A percentile compares a stretch with the other conserved stretches of the same genome.
These are phyloP conservation scores for Zalerion maritima DNA, from an alignment of 495 filamentous ascomycete genomes.

Conservation along the genomic window DNA sequence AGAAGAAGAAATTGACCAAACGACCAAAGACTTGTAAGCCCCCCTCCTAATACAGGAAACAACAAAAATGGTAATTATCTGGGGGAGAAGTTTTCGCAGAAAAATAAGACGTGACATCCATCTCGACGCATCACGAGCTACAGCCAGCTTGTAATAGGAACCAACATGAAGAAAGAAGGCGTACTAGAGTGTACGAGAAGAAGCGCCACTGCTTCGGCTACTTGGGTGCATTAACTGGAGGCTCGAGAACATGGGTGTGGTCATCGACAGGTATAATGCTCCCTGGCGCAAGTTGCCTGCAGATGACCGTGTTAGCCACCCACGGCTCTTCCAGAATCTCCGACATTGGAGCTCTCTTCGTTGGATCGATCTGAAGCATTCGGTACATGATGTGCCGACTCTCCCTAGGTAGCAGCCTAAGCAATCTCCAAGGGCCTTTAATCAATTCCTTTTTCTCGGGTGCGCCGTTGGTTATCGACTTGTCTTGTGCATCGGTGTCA, in stretches of 20 bases:
- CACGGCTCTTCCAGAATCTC: constrained; percentile 85
- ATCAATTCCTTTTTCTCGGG: constrained; percentile 61
- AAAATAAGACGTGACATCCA: no score
- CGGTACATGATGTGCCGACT: constrained; percentile 76
- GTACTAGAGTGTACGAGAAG: no score
- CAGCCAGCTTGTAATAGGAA: no score
- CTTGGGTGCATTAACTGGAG: no score
- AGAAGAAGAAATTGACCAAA: no score
- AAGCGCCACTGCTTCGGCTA: no score
- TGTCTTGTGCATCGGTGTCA: constrained; percentile 6
- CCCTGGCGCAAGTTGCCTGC: constrained; percentile 30
- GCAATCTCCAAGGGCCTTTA: constrained; percentile 82
- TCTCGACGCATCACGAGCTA: no score
- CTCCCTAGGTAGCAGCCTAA: constrained; percentile 84
- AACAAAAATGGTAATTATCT: no score
- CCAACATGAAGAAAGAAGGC: constrained; percentile 1
- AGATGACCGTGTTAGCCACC: constrained; percentile 56
- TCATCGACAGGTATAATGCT: constrained; percentile 31
- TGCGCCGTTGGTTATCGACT: constrained; percentile 14
- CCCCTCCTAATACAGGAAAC: no score
- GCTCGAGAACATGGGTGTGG: constrained; percentile 40
- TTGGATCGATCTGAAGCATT: constrained; percentile 86
- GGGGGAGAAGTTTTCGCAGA: no score
- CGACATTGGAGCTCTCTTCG: constrained; percentile 63
- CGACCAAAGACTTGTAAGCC: no score